These are phyloP conservation scores for Paramecium octaurelia DNA, from an alignment of 73 alveolate species.

Conservation along the genomic window DNA sequence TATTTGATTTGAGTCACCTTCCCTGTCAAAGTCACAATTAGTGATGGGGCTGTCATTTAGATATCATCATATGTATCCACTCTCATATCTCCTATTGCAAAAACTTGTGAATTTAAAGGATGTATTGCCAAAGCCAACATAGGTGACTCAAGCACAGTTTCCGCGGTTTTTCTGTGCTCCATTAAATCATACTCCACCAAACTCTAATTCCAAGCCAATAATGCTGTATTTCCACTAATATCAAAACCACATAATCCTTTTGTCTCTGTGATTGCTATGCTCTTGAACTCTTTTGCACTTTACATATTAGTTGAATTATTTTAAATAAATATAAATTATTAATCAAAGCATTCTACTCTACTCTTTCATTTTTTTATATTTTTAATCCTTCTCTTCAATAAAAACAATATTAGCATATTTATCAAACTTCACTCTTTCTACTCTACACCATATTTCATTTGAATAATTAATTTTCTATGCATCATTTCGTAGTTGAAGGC, in stretches of 20 bases:
- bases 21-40: background rate
- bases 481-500: no score
- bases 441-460: no score
- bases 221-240: background rate
- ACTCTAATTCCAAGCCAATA: background rate
- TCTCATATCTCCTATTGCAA: background rate
- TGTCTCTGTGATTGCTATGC: background rate
- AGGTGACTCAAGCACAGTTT: background rate
- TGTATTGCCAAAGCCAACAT: background rate
- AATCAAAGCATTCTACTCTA: background rate
- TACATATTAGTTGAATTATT: background rate
- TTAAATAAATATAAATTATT: background rate
- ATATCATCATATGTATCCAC: slow-evolving; percentile 1
- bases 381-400: no score
- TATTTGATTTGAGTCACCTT: background rate
- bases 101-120: background rate
- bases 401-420: no score
- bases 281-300: background rate
- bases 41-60: background rate
- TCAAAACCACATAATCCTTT: background rate
- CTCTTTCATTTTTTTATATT: no score
- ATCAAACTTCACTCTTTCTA: no score
- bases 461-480: no score
- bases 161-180: background rate
- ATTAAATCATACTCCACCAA: background rate